These are phyloP conservation scores for Apium graveolens DNA, from an alignment of 129 eudicot genomes.

Conservation along the genomic window DNA sequence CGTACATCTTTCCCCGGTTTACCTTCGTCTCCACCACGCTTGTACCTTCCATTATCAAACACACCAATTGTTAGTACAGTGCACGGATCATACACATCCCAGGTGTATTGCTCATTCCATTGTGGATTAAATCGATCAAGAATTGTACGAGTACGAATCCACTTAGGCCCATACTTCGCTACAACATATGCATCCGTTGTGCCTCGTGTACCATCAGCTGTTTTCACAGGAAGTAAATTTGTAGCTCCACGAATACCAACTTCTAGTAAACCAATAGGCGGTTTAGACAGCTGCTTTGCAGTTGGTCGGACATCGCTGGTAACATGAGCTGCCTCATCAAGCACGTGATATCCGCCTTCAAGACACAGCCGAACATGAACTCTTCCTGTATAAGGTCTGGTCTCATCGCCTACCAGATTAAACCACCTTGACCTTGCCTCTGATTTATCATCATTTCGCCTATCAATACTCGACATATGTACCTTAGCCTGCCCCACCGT, in stretches of 20 bases:
- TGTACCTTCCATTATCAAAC: conserved; percentile 81
- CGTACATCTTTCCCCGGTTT: conserved; percentile 54
- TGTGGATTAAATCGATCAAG: conserved; percentile 76
- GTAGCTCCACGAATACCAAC: conserved; percentile 80
- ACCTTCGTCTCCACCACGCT: conserved; percentile 26
- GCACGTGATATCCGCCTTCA: conserved; percentile 98
- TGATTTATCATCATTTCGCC: conserved; percentile 67
- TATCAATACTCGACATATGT: conserved; percentile 58
- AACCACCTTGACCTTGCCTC: conserved; percentile 76
- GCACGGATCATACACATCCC: conserved; percentile 94
- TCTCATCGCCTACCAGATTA: conserved; percentile 54
- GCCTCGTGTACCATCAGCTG: conserved; percentile 75
- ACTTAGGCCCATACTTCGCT: conserved; percentile 85
- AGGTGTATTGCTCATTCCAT: conserved; percentile 95
- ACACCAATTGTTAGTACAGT: conserved; percentile 89
- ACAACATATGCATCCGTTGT: conserved; percentile 85
- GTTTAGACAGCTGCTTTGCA: conserved; percentile 62
- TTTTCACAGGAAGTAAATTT: conserved; percentile 71
- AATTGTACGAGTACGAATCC: conserved; percentile 89
- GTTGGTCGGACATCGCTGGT: conserved; percentile 75
- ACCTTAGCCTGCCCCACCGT: conserved; percentile 67
- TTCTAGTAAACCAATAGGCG: conserved; percentile 73
- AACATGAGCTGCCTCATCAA: conserved; percentile 81
- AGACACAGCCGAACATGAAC: conserved; percentile 74
- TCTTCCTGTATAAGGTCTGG: conserved; percentile 60